A percentile compares a stretch with the other conserved stretches of the same genome.
phyloP scores from a whole-genome alignment of 176 grass and related monocot species.

The Aegilops bicornis region DNA sequence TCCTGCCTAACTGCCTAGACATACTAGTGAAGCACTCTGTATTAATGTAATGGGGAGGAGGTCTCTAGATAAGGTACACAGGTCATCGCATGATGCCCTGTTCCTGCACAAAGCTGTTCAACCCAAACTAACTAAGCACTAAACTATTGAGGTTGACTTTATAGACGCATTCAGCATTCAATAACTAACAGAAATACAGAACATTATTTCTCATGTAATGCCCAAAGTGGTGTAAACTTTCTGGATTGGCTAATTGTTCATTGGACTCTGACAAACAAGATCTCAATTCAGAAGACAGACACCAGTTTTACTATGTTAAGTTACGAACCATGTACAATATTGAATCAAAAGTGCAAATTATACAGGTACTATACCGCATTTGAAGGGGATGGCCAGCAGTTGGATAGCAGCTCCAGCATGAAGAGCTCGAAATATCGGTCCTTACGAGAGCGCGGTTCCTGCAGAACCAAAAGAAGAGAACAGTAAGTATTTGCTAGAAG shows the following conservation, averaged over 20 bases:
- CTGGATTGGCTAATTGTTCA: not conserved
- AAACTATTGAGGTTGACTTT: not conserved
- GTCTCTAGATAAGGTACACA: not conserved
- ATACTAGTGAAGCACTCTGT: not conserved
- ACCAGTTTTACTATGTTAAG: not conserved
- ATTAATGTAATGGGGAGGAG: too few species aligned
- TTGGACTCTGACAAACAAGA: not conserved
- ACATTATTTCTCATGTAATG: not conserved
- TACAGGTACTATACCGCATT: constrained; percentile 52
- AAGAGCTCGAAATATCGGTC: too few species aligned
- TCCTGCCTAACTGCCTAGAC: too few species aligned
- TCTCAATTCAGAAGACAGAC: not conserved
- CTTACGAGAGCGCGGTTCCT: too few species aligned
- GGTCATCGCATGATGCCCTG: not conserved
- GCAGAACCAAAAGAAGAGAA: too few species aligned
- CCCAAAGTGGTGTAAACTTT: not conserved
- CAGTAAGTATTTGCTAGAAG: too few species aligned
- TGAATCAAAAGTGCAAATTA: not conserved
- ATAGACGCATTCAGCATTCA: not conserved
- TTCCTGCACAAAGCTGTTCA: not conserved
- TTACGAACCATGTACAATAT: not conserved
- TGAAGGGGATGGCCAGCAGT: constrained; percentile 39
- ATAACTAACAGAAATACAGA: not conserved
- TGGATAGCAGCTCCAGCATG: too few species aligned
- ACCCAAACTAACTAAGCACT: not conserved